Evolutionary conservation across 495 filamentous ascomycete species (phyloP), one percentile per base, ranked within the genome.

Genomic region (Lentithecium fluviatile): DNA sequence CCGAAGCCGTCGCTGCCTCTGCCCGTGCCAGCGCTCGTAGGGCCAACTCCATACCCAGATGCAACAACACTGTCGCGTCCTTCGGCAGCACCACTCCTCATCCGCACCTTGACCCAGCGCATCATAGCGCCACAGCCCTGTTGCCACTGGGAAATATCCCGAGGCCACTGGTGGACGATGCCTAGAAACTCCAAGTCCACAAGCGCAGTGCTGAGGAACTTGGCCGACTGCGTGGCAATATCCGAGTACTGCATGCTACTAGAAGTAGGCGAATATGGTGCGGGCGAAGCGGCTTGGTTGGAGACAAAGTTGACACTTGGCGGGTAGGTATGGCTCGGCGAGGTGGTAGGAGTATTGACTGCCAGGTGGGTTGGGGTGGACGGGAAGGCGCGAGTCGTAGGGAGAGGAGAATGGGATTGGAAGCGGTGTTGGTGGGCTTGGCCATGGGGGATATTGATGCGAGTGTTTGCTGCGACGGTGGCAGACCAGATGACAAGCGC

Each of bases 401-500:
- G 64, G 38, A 58, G 59, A 12, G 53, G 64, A 7, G 54, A 62
- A 6, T 51, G 37, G 12, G 55, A 58, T 32, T 45, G 61, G 45
- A 17, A 65, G 24, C 65, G 50, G 1, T 36, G 37, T n/a, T 47
- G 47, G 25, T 52, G 49, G 5, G 19, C 47, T 20, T 51, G 45
- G 4, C 43, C 6, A 36, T 65, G 61, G 21, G 52, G 42, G 0
- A 47, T n/a, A 21, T 54, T 58, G 32, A 65, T 56, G 19, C 58
- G 56, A 1, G 66, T 46, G 34, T 58, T 62, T 38, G 62, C 52
- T 17, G 62, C 66, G 25, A 69, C 57, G n/a, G 66, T 65, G 19
- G 62, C 55, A 12, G 69, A 67, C 72, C 72, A 74, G 15, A 74
- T 40, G 11, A 72, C 67, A 15, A 74, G 43, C 15, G 64, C 57